Percentiles rank a stretch among this genome's conserved stretches.
phyloP scores from a whole-genome alignment of 768 basidiomycete genomes.

The Neoboletus subvelutipes region DNA sequence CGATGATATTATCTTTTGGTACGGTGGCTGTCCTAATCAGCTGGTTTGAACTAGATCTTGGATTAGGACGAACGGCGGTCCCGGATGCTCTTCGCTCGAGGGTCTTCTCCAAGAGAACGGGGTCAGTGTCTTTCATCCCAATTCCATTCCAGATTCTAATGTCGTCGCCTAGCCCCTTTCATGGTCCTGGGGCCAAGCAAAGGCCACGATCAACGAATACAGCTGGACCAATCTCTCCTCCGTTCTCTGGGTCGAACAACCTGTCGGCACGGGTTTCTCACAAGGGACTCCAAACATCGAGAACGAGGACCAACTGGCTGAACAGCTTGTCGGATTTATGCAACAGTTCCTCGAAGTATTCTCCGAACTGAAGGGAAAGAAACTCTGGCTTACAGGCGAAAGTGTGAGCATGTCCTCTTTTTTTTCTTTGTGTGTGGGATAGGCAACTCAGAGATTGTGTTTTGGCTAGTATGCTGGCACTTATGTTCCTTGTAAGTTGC shows the following conservation, averaged over 20 bases:
- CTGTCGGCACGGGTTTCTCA: slow-evolving; percentile 77
- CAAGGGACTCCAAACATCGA: slow-evolving; percentile 64
- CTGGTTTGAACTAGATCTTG: background rate
- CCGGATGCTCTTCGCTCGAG: slow-evolving; percentile 73
- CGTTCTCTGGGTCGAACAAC: slow-evolving; percentile 74
- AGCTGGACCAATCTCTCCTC: slow-evolving; percentile 83
- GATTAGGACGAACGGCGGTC: slow-evolving; percentile 75
- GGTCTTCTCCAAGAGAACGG: slow-evolving; percentile 76
- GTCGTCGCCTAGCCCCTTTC: slow-evolving; percentile 52
- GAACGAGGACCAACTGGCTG: slow-evolving; percentile 58
- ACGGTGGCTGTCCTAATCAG: background rate
- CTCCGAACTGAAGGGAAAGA: slow-evolving; percentile 69
- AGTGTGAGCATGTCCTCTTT: slow-evolving; percentile 51
- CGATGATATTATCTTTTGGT: slow-evolving; percentile 79
- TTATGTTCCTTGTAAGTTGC: slow-evolving; percentile 56
- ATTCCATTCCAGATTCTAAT: slow-evolving; percentile 19
- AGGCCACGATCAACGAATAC: slow-evolving; percentile 59
- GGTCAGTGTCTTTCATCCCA: slow-evolving; percentile 37
- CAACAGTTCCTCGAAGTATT: slow-evolving; percentile 78
- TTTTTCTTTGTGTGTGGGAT: background rate
- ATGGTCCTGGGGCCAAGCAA: slow-evolving; percentile 64
- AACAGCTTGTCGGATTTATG: slow-evolving; percentile 55
- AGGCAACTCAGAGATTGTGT: background rate
- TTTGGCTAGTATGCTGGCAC: slow-evolving; percentile 63
- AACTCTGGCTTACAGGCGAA: slow-evolving; percentile 69